Evolutionary conservation across 192 early-diverging fungal species (phyloP), one percentile per base, ranked within the genome.

Genomic region (Umbelopsis isabellina): DNA sequence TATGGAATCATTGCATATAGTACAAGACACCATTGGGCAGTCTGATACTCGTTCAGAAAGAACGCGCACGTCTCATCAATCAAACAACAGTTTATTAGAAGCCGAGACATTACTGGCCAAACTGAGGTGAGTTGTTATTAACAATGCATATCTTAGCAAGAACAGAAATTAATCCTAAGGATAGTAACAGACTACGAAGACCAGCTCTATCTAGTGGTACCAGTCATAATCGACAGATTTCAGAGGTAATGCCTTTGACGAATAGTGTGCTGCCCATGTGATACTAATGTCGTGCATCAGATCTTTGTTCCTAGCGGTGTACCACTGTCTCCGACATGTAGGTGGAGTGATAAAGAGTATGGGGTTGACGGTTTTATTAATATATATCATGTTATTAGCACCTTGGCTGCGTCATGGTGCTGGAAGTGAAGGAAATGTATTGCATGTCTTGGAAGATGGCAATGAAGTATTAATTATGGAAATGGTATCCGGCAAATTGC

Each of bases 381-480:
- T 35, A 8, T 12, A 18, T 13, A 1, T 33, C n/a, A 15, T 25
- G 16, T 4, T 13, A 13, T 15, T 7, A 61, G 55, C 55, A 4
- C 55, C 55, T 13, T 61, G 55, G 55, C 27, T 61, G 55, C 55
- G 55, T 30, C 25, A 45, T 16, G 55, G 55, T 68, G 45, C 47
- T 3, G 58, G 46, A 7, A 23, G 65, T 8, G 65, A 70, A 71
- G 70, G 69, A 0, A 71, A 66, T 3, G 64, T 82, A 20, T 41
- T 89, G 11, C 80, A 84, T 64, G 71, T 90, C 25, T 82, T 73
- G 1, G 85, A 88, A 47, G 84, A 87, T 58, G 86, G 81, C 0
- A 50, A 66, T 1, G 84, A 90, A 71, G 86, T 88, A 9, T 70
- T 90, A 5, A 78, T 86, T 18, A 80, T 90, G 82, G 85, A 90